Evolutionary conservation across 2,329 filamentous ascomycete species (phyloP).

Genomic region (Aureobasidium leucospermi): DNA sequence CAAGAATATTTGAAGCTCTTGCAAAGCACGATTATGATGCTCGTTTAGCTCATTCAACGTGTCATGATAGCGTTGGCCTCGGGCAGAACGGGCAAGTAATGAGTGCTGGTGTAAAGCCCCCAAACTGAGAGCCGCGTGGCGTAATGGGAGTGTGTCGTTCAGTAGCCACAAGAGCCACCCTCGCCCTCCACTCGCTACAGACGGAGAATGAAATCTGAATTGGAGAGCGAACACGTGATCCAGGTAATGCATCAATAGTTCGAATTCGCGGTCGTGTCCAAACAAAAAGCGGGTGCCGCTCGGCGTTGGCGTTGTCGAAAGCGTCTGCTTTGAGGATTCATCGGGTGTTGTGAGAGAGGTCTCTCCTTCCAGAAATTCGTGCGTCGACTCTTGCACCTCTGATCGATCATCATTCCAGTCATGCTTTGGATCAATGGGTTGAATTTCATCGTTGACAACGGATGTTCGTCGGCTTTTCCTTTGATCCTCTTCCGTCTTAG

Average conservation of each 20-base stretch:
- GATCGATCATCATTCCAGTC: background rate
- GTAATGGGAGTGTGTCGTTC: slow-evolving; percentile 9
- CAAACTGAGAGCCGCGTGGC: slow-evolving; percentile 8
- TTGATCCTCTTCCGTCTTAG: background rate
- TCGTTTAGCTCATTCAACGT: slow-evolving; percentile 8
- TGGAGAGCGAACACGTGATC: slow-evolving; percentile 14
- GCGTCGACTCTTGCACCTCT: background rate
- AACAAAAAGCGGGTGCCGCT: background rate
- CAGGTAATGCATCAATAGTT: slow-evolving; percentile 14
- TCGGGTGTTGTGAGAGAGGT: too few species aligned
- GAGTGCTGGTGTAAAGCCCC: slow-evolving; percentile 13
- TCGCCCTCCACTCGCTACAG: background rate
- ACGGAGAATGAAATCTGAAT: slow-evolving; percentile 5
- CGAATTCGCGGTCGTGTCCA: background rate
- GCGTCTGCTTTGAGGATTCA: background rate
- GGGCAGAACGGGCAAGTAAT: background rate
- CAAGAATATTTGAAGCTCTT: slow-evolving; percentile 13
- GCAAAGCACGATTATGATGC: slow-evolving; percentile 11
- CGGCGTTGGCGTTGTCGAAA: background rate
- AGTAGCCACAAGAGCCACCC: slow-evolving; percentile 12
- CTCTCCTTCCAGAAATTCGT: background rate
- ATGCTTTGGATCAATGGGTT: background rate
- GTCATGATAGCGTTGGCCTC: background rate
- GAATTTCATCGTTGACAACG: background rate
- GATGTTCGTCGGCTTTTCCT: background rate